Percentiles rank a stretch among this genome's conserved stretches.
Evolutionary conservation across 2,329 filamentous ascomycete species (phyloP).

Genomic region (Ceratocystis variospora): DNA sequence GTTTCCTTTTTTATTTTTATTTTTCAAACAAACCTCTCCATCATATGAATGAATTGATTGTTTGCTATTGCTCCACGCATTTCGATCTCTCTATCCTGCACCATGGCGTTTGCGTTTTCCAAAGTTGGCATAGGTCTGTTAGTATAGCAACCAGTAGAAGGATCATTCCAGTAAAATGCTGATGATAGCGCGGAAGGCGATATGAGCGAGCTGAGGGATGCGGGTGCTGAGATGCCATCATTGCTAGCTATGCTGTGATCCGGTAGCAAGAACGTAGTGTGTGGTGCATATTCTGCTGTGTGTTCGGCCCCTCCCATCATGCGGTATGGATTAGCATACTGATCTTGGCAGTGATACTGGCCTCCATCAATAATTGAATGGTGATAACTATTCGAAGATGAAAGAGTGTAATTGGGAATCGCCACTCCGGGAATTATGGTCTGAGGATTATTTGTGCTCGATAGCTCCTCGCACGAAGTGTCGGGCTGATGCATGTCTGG

Average conservation of each 20-base stretch:
- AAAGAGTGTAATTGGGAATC: background rate
- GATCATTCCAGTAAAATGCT: background rate
- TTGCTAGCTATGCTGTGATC: background rate
- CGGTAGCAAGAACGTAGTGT: background rate
- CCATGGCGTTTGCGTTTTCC: background rate
- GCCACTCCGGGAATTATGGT: background rate
- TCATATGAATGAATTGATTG: background rate
- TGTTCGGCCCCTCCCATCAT: background rate
- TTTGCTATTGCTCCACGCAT: background rate
- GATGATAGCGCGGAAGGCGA: background rate
- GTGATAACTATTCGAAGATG: background rate
- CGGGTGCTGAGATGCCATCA: background rate
- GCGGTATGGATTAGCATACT: background rate
- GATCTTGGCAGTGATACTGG: background rate
- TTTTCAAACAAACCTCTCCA: background rate
- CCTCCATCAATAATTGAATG: background rate
- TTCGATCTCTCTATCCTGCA: background rate
- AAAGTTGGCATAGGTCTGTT: background rate
- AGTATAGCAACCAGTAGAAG: background rate
- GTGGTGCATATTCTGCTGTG: background rate
- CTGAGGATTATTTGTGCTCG: background rate
- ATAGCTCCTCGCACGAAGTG: background rate
- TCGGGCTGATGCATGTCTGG: background rate
- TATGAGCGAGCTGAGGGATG: background rate
- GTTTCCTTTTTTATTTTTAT: background rate